A percentile compares a stretch with the other conserved stretches of the same genome.
Evolutionary conservation across 1,284 basidiomycete genomes (phyloP).

Genomic region (Microbotryum lychnidis-dioicae): DNA sequence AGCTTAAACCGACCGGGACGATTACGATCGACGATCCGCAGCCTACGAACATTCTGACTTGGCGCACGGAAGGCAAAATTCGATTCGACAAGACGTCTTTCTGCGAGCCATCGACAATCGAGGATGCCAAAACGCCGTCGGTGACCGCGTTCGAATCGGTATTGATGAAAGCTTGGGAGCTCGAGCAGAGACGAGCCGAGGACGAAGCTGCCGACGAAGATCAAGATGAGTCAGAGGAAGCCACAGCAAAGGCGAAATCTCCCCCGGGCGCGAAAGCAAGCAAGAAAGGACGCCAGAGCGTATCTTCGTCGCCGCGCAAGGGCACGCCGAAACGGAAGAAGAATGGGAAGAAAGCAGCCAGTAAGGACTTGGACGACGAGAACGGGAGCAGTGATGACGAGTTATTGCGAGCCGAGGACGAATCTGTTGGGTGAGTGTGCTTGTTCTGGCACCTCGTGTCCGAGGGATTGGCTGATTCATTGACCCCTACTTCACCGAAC

Average conservation of each 20-base stretch:
- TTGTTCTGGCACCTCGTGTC: neutral
- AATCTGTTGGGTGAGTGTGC: neutral
- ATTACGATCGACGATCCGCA: slow-evolving; percentile 3
- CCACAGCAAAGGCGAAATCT: too few species aligned
- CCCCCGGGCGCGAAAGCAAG: too few species aligned
- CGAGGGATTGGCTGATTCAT: too few species aligned
- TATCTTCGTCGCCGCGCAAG: too few species aligned
- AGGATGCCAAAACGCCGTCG: neutral
- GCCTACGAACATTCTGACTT: slow-evolving; percentile 12
- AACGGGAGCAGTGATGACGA: too few species aligned
- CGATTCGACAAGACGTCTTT: slow-evolving; percentile 15
- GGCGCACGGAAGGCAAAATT: slow-evolving; percentile 8
- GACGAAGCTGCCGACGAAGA: neutral
- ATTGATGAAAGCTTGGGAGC: neutral
- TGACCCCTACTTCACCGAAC: neutral
- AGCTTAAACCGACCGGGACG: neutral
- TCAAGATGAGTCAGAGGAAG: neutral
- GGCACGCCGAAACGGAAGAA: neutral
- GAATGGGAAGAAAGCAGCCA: neutral
- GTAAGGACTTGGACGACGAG: too few species aligned
- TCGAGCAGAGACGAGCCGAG: neutral
- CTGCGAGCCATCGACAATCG: neutral
- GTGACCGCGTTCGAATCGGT: slow-evolving; percentile 5
- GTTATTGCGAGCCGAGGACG: neutral
- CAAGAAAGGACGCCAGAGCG: too few species aligned